A percentile compares a stretch with the other conserved stretches of the same genome.
These are phyloP conservation scores for Leucocoprinus birnbaumii DNA, from an alignment of 768 basidiomycete genomes.

Conservation along the genomic window DNA sequence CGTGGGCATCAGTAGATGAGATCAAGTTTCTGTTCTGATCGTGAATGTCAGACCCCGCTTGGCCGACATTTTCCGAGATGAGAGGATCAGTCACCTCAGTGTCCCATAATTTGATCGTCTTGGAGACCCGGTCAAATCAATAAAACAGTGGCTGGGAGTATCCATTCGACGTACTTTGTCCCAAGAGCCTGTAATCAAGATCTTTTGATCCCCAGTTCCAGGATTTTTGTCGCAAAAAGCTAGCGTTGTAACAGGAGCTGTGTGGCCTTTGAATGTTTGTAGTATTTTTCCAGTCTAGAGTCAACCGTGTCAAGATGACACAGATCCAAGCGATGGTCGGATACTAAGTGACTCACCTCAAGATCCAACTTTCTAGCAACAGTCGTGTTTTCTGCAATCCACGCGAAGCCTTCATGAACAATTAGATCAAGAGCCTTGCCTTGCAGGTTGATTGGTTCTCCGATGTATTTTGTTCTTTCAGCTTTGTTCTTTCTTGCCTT, in stretches of 20 bases:
- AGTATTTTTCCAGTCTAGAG: constrained; percentile 76
- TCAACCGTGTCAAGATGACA: background rate
- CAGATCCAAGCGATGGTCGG: no score
- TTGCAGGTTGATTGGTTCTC: constrained; percentile 73
- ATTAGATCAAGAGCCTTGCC: constrained; percentile 75
- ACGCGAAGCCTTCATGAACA: constrained; percentile 63
- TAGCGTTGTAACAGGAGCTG: constrained; percentile 84
- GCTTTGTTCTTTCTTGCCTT: constrained; percentile 76
- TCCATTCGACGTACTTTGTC: constrained; percentile 55
- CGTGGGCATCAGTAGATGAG: constrained; percentile 74
- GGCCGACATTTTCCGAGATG: background rate
- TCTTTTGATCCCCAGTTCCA: constrained; percentile 37
- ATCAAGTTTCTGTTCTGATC: constrained; percentile 66
- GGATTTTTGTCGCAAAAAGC: constrained; percentile 52
- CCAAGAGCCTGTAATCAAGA: constrained; percentile 92
- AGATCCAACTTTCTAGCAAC: constrained; percentile 72
- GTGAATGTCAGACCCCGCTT: background rate
- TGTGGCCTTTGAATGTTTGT: constrained; percentile 79
- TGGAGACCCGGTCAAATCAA: constrained; percentile 10
- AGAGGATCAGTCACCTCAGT: constrained; percentile 48
- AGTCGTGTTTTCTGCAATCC: constrained; percentile 87
- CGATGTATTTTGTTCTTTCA: constrained; percentile 64
- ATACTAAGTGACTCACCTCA: constrained; percentile 69
- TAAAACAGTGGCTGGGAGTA: background rate
- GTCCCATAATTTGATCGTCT: constrained; percentile 91